phyloP scores from a whole-genome alignment of 2,329 filamentous ascomycete species.

The Bipolaris bicolor region DNA sequence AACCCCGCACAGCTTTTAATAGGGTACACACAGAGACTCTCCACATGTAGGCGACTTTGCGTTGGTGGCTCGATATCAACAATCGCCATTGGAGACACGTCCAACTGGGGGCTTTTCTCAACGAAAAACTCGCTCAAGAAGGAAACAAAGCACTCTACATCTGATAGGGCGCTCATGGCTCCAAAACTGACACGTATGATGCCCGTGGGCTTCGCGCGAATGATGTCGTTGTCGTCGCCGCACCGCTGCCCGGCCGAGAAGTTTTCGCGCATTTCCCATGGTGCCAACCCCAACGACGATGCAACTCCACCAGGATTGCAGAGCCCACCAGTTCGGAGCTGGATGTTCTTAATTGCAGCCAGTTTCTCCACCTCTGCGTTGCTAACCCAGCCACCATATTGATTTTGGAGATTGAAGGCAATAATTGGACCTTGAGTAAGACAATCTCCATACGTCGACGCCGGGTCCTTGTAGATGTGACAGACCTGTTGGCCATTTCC shows the following conservation, averaged over 20 bases:
- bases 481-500: slow-evolving; percentile 71
- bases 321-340: slow-evolving; percentile 84
- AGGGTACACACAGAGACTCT: slow-evolving; percentile 72
- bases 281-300: slow-evolving; percentile 70
- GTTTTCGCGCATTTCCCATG: slow-evolving; percentile 83
- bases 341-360: slow-evolving; percentile 76
- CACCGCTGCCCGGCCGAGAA: slow-evolving; percentile 86
- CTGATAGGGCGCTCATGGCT: slow-evolving; percentile 81
- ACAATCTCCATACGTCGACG: slow-evolving; percentile 52
- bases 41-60: slow-evolving; percentile 49
- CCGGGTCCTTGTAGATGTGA: slow-evolving; percentile 63
- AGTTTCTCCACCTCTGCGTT: slow-evolving; percentile 88
- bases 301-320: slow-evolving; percentile 93
- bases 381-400: slow-evolving; percentile 74
- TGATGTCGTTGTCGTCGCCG: slow-evolving; percentile 80
- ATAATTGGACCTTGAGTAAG: slow-evolving; percentile 72
- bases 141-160: slow-evolving; percentile 72
- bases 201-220: slow-evolving; percentile 85
- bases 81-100: slow-evolving; percentile 29
- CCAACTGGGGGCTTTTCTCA: slow-evolving; percentile 29
- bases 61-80: slow-evolving; percentile 35
- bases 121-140: slow-evolving; percentile 66
- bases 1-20: slow-evolving; percentile 94
- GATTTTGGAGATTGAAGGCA: slow-evolving; percentile 80
- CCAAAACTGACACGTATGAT: slow-evolving; percentile 85